A percentile compares a stretch with the other conserved stretches of the same genome.
These are phyloP conservation scores for Elaeagnus macrophylla DNA, from an alignment of 306 rosid genomes.

Conservation along the genomic window DNA sequence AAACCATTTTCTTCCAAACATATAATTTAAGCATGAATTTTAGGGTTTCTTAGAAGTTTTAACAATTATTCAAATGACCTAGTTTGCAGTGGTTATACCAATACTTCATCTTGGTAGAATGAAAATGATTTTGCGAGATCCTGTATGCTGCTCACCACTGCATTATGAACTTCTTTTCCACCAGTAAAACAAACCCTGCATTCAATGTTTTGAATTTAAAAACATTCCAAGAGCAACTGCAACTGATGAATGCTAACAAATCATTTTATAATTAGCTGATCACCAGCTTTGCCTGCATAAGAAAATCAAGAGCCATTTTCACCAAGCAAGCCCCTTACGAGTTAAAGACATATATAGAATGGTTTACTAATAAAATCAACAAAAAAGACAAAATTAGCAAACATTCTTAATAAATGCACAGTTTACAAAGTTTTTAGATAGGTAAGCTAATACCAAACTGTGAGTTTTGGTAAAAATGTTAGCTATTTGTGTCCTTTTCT, in stretches of 20 bases:
- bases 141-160: conserved; percentile 87
- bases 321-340: neutral
- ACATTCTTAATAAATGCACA: too few species aligned
- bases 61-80: neutral
- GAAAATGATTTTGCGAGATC: conserved; percentile 81
- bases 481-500: too few species aligned
- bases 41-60: neutral
- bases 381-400: conserved; percentile 6
- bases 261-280: neutral
- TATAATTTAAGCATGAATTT: neutral
- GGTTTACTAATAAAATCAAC: too few species aligned
- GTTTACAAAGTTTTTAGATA: too few species aligned
- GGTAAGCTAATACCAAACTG: too few species aligned
- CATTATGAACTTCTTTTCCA: conserved; percentile 89
- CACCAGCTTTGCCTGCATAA: neutral
- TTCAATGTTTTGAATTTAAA: conserved; percentile 5
- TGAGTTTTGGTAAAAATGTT: too few species aligned
- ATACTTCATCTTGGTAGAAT: conserved; percentile 82
- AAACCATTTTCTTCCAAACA: too few species aligned
- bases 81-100: conserved; percentile 40
- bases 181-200: conserved; percentile 84
- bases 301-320: neutral
- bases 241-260: conserved; percentile 4
- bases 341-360: too few species aligned
- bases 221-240: neutral